Evolutionary conservation across 306 rosid species (phyloP), one percentile per base, ranked within the genome.

Genomic region (Begonia masoniana): DNA sequence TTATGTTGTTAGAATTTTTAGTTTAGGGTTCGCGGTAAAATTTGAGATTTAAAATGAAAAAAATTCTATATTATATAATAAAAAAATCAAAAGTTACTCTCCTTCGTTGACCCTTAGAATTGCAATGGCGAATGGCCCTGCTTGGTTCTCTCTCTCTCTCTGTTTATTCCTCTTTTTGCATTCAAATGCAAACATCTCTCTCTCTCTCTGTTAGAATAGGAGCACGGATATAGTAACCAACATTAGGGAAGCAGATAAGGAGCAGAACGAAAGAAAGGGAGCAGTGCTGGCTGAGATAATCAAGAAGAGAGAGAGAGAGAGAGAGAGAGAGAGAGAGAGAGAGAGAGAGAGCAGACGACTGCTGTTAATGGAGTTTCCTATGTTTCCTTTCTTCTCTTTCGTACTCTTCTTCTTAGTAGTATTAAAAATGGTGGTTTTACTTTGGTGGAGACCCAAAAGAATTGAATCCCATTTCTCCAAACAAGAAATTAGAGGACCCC

Each of bases 401-500:
- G 1, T 69, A 35, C 5, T 70, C 4, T 21, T 66, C 43, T 14
- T 72, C 2, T 55, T 81, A 4, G 47, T 74, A 13, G 50, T 53
- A 26, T 41, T 84, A 41, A 77, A 77, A 56, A 45, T 75, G 16
- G 65, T 69, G 6, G 83, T 84, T 23, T 12, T 80, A 41, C 80
- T 92, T 2, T 92, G 99, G 99, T 83, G 93, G 95, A 75, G 80
- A 35, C 99, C 99, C 19, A 75, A 83, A 23, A 83, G 64, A 61
- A 87, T 83, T 17, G 83, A 87, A 77, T 55, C 23, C 15, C 94
- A 92, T 76, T 92, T 92, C 66, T 65, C 72, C 1, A 78, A 60
- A 45, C 99, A 92, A 68, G 99, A 95, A 39, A 87, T 92, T 54
- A 74, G 87, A 79, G 99, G 99, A 1, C 99, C 99, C 17, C 96